Evolutionary conservation across 805 yeast species (phyloP), one percentile per base, ranked within the genome.

Genomic region (Saccharomyces jurei): DNA sequence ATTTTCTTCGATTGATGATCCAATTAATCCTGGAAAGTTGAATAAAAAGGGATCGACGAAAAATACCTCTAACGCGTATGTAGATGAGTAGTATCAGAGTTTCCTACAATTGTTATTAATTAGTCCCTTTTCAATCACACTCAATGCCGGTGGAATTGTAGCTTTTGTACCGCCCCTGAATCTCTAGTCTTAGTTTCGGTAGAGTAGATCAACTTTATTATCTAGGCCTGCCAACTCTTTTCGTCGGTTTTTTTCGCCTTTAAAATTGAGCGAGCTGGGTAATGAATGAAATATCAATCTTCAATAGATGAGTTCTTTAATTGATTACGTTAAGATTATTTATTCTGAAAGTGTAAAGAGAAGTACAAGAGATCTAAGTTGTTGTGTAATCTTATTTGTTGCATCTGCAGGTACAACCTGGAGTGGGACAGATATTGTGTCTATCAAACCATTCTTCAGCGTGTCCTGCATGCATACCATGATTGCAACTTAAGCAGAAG

Each of bases 391-490:
- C 74, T 58, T 75, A 77, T 61, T 79, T 82, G 62, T 86, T 86
- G 68, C 98, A 92, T 50, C 81, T 75, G 64, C 99, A 92, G 46
- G 77, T 75, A 64, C 99, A 92, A 47, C 90, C 96, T 0, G 97
- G 97, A 2, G 92, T 96, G 0, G 99, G 97, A 64, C 99, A 92
- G 0, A 87, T 81, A 54, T 80, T 81, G 63, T 91, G 96, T 67
- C 84, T 85, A 27, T 85, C 79, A 68, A 92, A 92, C 99, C 99
- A 92, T 63, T 91, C 95, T 58, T 88, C 90, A 0, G 97, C 97
- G 68, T 92, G 99, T 3, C 87, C 90, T 0, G 96, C 90, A 71
- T 92, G 99, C 81, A 84, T 84, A 0, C 97, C 96, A 63, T 92
- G 99, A 65, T 87, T 89, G 67, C 99, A 92, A 32, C 84, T 81